These are phyloP conservation scores for Exophiala sp. DNA, from an alignment of 2,329 filamentous ascomycete genomes.

Conservation along the genomic window DNA sequence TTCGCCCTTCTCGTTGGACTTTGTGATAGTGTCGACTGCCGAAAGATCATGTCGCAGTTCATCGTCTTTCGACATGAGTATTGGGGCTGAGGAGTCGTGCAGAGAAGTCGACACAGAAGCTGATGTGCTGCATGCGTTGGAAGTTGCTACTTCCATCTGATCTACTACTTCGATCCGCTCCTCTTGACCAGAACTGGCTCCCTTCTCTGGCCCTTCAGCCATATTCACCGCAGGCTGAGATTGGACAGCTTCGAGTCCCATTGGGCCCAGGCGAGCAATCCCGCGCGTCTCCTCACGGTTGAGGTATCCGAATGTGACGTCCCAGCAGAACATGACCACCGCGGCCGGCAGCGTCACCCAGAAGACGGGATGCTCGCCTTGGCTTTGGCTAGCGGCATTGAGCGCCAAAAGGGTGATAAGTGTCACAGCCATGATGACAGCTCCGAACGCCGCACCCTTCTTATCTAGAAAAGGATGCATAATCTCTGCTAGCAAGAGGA, in stretches of 20 bases:
- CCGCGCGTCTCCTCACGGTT: constrained; percentile 47
- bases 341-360: constrained; percentile 66
- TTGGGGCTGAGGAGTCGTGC: neutral
- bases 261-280: constrained; percentile 41
- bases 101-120: neutral
- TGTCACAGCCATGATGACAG: constrained; percentile 59
- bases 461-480: constrained; percentile 70
- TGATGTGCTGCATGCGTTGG: neutral
- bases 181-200: constrained; percentile 6
- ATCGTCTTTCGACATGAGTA: neutral
- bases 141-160: neutral
- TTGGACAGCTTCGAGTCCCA: constrained; percentile 43
- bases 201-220: constrained; percentile 29
- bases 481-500: constrained; percentile 63
- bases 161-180: neutral
- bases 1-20: neutral
- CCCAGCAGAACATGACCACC: constrained; percentile 62
- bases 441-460: constrained; percentile 58
- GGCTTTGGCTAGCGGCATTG: constrained; percentile 54
- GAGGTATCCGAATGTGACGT: constrained; percentile 56
- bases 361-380: constrained; percentile 54
- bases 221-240: constrained; percentile 36
- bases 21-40: neutral
- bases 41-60: neutral
- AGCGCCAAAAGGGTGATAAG: constrained; percentile 60